phyloP scores from a whole-genome alignment of 495 filamentous ascomycete species.

The Penicillium atrosanguineum region DNA sequence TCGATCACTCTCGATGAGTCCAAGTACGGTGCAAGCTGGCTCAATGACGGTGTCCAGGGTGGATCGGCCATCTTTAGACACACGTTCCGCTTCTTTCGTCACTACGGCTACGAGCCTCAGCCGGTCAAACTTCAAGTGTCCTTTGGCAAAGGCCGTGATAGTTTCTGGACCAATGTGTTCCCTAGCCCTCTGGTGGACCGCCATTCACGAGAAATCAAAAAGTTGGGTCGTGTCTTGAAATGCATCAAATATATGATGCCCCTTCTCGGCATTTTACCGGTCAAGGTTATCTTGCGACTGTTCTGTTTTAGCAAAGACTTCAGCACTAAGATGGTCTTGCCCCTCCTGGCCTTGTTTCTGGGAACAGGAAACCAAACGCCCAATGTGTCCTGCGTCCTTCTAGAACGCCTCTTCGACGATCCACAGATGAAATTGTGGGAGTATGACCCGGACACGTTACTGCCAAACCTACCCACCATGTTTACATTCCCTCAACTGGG shows the following conservation, averaged over 20 bases:
- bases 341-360: constrained; percentile 75
- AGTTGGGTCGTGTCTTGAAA: constrained; percentile 62
- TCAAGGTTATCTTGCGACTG: constrained; percentile 64
- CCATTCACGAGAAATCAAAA: constrained; percentile 62
- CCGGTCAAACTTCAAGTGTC: constrained; percentile 75
- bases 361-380: constrained; percentile 78
- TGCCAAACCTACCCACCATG: constrained; percentile 75
- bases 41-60: constrained; percentile 85
- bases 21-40: constrained; percentile 67
- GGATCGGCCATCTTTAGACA: constrained; percentile 78
- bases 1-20: constrained; percentile 69
- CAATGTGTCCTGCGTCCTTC: constrained; percentile 69
- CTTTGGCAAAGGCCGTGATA: constrained; percentile 69
- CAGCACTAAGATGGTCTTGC: constrained; percentile 66
- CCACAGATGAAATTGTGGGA: constrained; percentile 75
- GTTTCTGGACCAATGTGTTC: constrained; percentile 82
- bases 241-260: constrained; percentile 68
- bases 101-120: constrained; percentile 64
- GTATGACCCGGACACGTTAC: constrained; percentile 64
- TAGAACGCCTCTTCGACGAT: constrained; percentile 73
- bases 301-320: constrained; percentile 76
- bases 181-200: constrained; percentile 64
- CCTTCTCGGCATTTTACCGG: constrained; percentile 69
- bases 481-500: constrained; percentile 75
- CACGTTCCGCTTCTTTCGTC: constrained; percentile 73